Conservation (phyloP, 108 stramenopile species). For the Epipyxis sp. region DNA sequence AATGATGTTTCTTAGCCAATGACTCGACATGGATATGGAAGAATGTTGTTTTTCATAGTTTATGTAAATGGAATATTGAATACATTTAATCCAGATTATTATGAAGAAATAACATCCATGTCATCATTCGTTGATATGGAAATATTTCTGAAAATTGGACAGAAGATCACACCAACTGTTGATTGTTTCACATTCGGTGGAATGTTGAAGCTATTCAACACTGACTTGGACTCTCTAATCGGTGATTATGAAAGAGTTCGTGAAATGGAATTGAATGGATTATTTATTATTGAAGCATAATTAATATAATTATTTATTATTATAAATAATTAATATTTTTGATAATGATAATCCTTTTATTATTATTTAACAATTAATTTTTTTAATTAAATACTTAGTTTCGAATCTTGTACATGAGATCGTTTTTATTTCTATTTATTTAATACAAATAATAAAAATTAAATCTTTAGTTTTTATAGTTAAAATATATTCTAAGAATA, state of each 20-base stretch:
- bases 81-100: conserved; percentile 32
- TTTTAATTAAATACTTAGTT: too few relatives aligned
- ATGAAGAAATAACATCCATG: conserved; percentile 33
- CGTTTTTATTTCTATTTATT: too few relatives aligned
- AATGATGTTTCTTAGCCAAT: too few relatives aligned
- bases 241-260: conserved; percentile 31
- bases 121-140: conserved; percentile 34
- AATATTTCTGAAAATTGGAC: conserved; percentile 47
- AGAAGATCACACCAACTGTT: conserved; percentile 34
- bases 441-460: too few relatives aligned
- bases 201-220: conserved; percentile 46
- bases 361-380: too few relatives aligned
- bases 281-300: conserved; percentile 16
- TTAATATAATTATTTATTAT: too few relatives aligned
- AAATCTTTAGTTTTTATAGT: too few relatives aligned
- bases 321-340: too few relatives aligned
- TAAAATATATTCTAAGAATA: too few relatives aligned
- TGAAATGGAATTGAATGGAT: conserved; percentile 18
- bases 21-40: too few relatives aligned
- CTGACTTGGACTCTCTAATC: conserved; percentile 17
- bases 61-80: conserved; percentile 40
- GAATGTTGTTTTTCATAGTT: conserved; percentile 43
- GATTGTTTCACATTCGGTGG: conserved; percentile 55
- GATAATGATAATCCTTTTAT: too few relatives aligned
- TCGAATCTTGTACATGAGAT: too few relatives aligned